A percentile compares a stretch with the other conserved stretches of the same genome.
phyloP scores from a whole-genome alignment of 1,284 basidiomycete species.

The Amylostereum areolatum region DNA sequence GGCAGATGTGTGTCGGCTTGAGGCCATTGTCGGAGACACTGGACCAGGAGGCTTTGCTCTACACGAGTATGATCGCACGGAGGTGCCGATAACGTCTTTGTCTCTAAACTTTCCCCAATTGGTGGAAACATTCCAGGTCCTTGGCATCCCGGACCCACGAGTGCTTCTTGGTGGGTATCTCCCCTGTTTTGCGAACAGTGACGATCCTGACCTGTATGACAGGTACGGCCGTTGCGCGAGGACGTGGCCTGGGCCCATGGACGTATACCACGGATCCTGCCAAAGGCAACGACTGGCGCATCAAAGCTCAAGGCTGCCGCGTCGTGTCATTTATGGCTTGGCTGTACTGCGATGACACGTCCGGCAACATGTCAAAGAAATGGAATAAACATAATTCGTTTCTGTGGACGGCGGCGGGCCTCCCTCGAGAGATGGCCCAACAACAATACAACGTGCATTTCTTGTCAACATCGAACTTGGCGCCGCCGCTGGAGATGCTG shows the following conservation, averaged over 20 bases:
- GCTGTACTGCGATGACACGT: conserved; percentile 36
- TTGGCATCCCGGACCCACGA: too few relatives aligned
- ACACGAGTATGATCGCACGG: not conserved
- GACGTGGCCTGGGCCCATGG: not conserved
- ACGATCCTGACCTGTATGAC: not conserved
- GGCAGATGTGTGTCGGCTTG: not conserved
- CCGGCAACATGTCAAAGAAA: conserved; percentile 35
- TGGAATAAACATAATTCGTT: conserved; percentile 40
- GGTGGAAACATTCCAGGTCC: too few relatives aligned
- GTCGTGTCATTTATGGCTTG: conserved; percentile 23
- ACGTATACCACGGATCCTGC: not conserved
- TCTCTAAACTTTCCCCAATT: too few relatives aligned
- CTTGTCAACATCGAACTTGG: conserved; percentile 33
- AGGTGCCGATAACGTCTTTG: not conserved
- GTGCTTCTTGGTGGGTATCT: too few relatives aligned
- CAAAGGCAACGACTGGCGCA: not conserved
- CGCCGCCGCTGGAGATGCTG: conserved; percentile 36
- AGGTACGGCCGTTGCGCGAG: not conserved
- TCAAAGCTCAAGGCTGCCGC: conserved; percentile 8
- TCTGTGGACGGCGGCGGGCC: conserved; percentile 26
- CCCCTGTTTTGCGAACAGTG: too few relatives aligned
- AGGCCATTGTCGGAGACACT: not conserved
- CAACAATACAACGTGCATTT: conserved; percentile 30
- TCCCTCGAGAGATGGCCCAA: conserved; percentile 18
- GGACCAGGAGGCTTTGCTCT: not conserved